Evolutionary conservation across 2,329 filamentous ascomycete species (phyloP).

Genomic region (Thelonectria olida): DNA sequence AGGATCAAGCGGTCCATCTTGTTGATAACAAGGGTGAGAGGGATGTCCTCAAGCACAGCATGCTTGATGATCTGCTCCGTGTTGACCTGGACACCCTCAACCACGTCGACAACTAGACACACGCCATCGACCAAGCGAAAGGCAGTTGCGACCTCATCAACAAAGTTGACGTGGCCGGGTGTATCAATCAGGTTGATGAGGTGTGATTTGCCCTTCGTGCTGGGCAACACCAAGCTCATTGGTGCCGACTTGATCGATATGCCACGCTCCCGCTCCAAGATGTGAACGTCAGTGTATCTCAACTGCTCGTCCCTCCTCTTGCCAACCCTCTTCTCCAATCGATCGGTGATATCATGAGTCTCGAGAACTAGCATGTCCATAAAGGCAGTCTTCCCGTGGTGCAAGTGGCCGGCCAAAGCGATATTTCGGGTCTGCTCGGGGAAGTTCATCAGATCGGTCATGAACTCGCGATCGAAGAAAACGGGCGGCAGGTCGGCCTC

Average conservation of each 20-base stretch:
- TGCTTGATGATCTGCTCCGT: constrained; percentile 98
- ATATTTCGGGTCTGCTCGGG: constrained; percentile 95
- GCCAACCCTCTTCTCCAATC: constrained; percentile 82
- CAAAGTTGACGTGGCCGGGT: constrained; percentile 97
- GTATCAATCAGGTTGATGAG: constrained; percentile 95
- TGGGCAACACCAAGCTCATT: constrained; percentile 91
- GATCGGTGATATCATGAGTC: constrained; percentile 86
- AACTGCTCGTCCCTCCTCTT: constrained; percentile 88
- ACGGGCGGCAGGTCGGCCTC: constrained; percentile 91
- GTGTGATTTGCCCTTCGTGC: constrained; percentile 92
- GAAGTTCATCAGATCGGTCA: constrained; percentile 96
- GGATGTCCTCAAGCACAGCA: constrained; percentile 88
- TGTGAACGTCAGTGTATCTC: constrained; percentile 91
- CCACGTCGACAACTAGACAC: constrained; percentile 92
- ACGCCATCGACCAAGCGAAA: constrained; percentile 90
- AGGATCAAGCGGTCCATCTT: constrained; percentile 97
- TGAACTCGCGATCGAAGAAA: constrained; percentile 87
- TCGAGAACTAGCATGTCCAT: constrained; percentile 98
- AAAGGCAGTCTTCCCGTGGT: constrained; percentile 97
- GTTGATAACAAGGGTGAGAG: constrained; percentile 91
- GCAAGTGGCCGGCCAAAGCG: constrained; percentile 89
- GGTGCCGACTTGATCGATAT: constrained; percentile 92
- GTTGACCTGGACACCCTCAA: constrained; percentile 98
- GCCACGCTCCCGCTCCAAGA: constrained; percentile 88
- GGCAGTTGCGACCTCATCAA: constrained; percentile 92